These are phyloP conservation scores for Solanum bukasovii DNA, from an alignment of 257 asterid species.

Conservation along the genomic window DNA sequence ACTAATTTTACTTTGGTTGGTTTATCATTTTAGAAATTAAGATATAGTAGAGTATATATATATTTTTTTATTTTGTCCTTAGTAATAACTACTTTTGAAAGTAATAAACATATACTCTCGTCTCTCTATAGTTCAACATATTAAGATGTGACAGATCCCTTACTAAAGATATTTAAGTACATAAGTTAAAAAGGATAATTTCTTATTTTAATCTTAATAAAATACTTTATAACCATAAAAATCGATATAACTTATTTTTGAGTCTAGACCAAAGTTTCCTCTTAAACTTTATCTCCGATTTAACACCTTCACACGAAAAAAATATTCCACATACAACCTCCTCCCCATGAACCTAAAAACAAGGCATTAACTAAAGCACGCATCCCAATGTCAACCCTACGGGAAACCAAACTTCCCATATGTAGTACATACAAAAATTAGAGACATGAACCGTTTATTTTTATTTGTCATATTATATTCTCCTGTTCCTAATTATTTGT, in stretches of 20 bases:
- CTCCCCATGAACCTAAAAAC: neutral
- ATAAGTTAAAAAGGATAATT: no score
- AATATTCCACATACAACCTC: neutral
- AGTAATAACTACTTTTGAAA: neutral
- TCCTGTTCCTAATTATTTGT: no score
- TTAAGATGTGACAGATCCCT: neutral
- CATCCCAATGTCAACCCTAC: neutral
- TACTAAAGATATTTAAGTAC: neutral
- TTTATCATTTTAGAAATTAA: no score
- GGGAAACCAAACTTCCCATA: neutral
- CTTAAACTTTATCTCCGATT: no score
- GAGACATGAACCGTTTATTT: no score
- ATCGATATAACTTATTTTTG: neutral
- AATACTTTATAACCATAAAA: neutral
- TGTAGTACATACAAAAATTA: neutral
- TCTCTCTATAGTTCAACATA: neutral
- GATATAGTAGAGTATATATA: neutral
- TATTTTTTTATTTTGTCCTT: neutral
- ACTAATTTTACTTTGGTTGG: neutral
- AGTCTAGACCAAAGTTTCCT: neutral
- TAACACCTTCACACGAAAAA: neutral
- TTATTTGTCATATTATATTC: no score
- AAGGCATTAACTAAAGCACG: neutral
- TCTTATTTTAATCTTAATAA: no score
- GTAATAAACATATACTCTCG: neutral